phyloP scores from a whole-genome alignment of 1,284 basidiomycete genomes.

The Trichosporon inkin region DNA sequence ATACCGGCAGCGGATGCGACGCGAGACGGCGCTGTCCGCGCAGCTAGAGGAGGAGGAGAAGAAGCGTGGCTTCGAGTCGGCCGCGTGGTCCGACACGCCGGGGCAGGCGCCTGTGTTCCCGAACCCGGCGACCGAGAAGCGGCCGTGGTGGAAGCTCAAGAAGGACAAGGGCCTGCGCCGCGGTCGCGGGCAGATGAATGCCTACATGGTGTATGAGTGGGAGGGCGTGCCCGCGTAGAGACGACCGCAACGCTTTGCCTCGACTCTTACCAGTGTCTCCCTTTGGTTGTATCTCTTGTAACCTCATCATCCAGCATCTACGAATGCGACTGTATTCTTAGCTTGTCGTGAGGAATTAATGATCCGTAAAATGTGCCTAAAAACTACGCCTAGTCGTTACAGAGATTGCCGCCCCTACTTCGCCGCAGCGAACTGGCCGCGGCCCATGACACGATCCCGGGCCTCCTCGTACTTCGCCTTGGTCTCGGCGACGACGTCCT shows the following conservation, averaged over 20 bases:
- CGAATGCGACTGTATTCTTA: background rate
- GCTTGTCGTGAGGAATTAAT: background rate
- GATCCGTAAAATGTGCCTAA: constrained; percentile 4
- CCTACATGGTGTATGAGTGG: constrained; percentile 46
- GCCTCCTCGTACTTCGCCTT: constrained; percentile 73
- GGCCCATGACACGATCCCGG: constrained; percentile 62
- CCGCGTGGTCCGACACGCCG: constrained; percentile 45
- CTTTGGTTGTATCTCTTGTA: constrained; percentile 8
- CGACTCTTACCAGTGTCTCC: too few species aligned
- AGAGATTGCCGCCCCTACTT: background rate
- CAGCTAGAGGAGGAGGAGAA: constrained; percentile 34
- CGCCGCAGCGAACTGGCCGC: constrained; percentile 31
- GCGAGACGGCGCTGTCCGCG: constrained; percentile 29
- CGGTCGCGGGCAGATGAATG: constrained; percentile 40
- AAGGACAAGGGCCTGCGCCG: constrained; percentile 23
- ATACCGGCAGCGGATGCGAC: constrained; percentile 33
- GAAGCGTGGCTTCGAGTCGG: constrained; percentile 44
- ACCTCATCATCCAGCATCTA: background rate
- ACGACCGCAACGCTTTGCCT: too few species aligned
- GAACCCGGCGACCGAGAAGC: constrained; percentile 2
- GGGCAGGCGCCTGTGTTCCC: constrained; percentile 29
- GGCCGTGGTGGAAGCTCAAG: constrained; percentile 25
- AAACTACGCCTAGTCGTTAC: constrained; percentile 4
- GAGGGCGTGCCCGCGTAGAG: constrained; percentile 36
- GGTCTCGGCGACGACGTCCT: constrained; percentile 72